Evolutionary conservation across 139 green algal genomes (phyloP).

Genomic region (Closterium sp.): DNA sequence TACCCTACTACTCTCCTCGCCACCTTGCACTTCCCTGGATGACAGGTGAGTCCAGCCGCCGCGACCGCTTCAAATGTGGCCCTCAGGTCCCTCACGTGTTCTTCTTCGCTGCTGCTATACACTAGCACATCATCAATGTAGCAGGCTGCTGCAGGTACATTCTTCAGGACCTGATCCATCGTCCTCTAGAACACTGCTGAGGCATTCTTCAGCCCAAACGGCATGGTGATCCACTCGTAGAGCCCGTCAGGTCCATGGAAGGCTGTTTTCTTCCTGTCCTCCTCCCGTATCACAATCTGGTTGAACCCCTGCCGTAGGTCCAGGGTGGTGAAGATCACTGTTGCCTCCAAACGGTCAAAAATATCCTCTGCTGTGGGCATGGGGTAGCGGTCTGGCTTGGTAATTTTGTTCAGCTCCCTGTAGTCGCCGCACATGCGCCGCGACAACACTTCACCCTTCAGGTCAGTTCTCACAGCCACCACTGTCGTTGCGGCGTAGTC

Average conservation of each 20-base stretch:
- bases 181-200: neutral
- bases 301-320: slow-evolving; percentile 2
- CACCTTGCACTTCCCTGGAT: neutral
- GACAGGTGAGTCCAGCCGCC: neutral
- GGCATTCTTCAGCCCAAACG: neutral
- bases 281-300: neutral
- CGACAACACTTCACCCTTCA: too few species aligned
- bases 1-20: neutral
- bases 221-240: neutral
- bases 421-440: slow-evolving; percentile 24
- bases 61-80: neutral
- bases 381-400: neutral
- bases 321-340: neutral
- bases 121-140: slow-evolving; percentile 4
- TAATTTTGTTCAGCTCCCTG: neutral
- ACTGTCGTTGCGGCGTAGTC: too few species aligned
- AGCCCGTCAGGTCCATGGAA: neutral
- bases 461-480: too few species aligned
- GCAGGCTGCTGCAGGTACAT: neutral
- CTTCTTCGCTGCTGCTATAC: neutral
- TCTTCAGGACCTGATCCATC: neutral
- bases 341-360: neutral
- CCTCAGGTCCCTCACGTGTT: neutral
- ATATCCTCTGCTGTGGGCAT: slow-evolving; percentile 27
- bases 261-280: neutral